A percentile compares a stretch with the other conserved stretches of the same genome.
Conservation (phyloP, 2,329 filamentous ascomycete species). For the Aspergillus carbonarius region DNA sequence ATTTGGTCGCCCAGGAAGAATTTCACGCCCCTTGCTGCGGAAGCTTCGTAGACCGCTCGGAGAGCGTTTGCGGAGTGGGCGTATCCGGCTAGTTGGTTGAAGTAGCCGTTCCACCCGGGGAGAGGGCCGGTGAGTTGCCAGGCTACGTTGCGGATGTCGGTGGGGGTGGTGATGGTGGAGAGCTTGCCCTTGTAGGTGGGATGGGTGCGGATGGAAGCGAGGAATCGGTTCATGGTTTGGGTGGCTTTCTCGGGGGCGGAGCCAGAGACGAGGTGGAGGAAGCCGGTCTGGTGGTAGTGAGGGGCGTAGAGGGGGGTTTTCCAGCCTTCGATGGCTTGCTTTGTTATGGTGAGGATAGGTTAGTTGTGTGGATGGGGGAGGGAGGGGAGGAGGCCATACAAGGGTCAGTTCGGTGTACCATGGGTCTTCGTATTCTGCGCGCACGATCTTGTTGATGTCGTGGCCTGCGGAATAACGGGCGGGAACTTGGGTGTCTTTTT, state of each 20-base stretch:
- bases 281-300: conserved; percentile 54
- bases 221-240: conserved; percentile 45
- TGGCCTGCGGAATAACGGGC: conserved; percentile 56
- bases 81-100: conserved; percentile 59
- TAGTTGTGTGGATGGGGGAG: not conserved
- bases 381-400: conserved; percentile 32
- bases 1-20: conserved; percentile 47
- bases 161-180: conserved; percentile 32
- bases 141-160: conserved; percentile 45
- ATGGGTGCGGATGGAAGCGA: conserved; percentile 39
- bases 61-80: conserved; percentile 57
- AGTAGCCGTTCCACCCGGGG: conserved; percentile 58
- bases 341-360: not conserved
- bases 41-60: conserved; percentile 47
- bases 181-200: conserved; percentile 43
- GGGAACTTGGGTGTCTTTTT: conserved; percentile 47
- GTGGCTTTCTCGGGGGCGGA: conserved; percentile 50
- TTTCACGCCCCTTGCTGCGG: conserved; percentile 41
- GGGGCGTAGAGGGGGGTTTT: conserved; percentile 54
- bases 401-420: conserved; percentile 58
- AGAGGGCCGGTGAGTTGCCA: conserved; percentile 54
- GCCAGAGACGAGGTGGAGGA: conserved; percentile 52
- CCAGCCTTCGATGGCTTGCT: conserved; percentile 56
- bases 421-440: conserved; percentile 58
- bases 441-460: conserved; percentile 62